phyloP scores from a whole-genome alignment of 164 flowering plant species.

The Stephania japonica region DNA sequence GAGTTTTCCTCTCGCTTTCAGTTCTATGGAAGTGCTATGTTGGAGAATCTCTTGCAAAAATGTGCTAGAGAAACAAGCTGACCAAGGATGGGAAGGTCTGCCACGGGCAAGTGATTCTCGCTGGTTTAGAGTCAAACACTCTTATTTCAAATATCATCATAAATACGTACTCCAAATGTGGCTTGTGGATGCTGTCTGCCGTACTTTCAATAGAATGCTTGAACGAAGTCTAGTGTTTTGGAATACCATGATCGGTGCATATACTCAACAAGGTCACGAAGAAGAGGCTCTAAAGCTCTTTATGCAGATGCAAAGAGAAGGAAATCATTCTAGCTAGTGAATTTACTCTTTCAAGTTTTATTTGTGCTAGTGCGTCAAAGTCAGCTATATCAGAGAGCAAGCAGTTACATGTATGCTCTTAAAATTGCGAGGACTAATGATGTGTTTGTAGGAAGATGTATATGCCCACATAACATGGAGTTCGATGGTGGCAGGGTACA shows the following conservation, averaged over 20 bases:
- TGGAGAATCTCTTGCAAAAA: constrained; percentile 38
- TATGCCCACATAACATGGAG: constrained; percentile 92
- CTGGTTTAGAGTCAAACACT: constrained; percentile 35
- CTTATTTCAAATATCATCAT: constrained; percentile 64
- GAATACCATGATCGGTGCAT: constrained; percentile 69
- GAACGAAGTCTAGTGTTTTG: constrained; percentile 60
- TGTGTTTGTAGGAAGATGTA: constrained; percentile 74
- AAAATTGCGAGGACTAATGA: constrained; percentile 45
- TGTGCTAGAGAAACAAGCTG: constrained; percentile 44
- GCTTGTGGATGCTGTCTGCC: constrained; percentile 38
- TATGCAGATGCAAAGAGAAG: constrained; percentile 48
- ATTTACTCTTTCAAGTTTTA: constrained; percentile 65
- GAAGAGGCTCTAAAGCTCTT: constrained; percentile 50
- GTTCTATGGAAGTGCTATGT: not conserved
- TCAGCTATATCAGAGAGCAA: constrained; percentile 46
- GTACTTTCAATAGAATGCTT: constrained; percentile 61
- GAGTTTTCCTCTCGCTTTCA: not conserved
- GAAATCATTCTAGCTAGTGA: constrained; percentile 41
- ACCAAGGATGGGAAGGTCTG: constrained; percentile 43
- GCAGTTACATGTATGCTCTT: constrained; percentile 66
- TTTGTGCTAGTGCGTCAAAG: constrained; percentile 73
- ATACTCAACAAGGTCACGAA: constrained; percentile 39
- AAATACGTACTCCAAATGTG: constrained; percentile 70
- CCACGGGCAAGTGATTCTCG: constrained; percentile 41
- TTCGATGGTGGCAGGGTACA: constrained; percentile 78